Percentiles rank a stretch among this genome's conserved stretches.
These are phyloP conservation scores for Cardiospermum halicacabum DNA, from an alignment of 345 rosid genomes.

Conservation along the genomic window DNA sequence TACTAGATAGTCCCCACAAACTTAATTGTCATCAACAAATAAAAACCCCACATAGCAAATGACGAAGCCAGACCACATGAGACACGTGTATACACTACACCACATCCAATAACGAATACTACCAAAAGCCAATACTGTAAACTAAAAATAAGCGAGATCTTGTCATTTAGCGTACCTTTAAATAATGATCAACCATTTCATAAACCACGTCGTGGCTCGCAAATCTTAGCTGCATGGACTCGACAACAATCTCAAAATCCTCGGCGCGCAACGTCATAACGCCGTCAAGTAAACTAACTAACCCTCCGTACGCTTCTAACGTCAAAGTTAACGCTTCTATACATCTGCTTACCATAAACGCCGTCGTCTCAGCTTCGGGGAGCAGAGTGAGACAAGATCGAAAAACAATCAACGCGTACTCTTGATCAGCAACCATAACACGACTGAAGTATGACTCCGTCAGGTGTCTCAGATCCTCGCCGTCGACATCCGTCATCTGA, in stretches of 20 bases:
- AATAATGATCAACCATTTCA: constrained; percentile 55
- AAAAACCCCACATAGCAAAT: background rate
- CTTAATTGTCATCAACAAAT: background rate
- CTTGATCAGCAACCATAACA: constrained; percentile 32
- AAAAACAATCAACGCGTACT: constrained; percentile 45
- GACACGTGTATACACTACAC: background rate
- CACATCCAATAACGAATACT: background rate
- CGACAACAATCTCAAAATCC: constrained; percentile 45
- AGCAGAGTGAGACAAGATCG: constrained; percentile 54
- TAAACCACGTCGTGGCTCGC: constrained; percentile 64
- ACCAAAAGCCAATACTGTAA: background rate
- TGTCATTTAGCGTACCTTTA: constrained; percentile 42
- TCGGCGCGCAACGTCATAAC: constrained; percentile 37
- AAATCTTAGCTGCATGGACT: constrained; percentile 47
- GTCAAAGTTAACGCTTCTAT: constrained; percentile 36
- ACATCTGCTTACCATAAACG: constrained; percentile 51
- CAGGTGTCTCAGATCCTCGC: constrained; percentile 39
- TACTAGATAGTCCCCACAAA: background rate
- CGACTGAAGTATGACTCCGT: constrained; percentile 66
- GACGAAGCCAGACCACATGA: background rate
- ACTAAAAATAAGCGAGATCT: no score
- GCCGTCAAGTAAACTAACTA: constrained; percentile 40
- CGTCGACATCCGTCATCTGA: constrained; percentile 44
- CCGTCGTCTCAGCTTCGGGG: constrained; percentile 75
- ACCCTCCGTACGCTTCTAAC: constrained; percentile 33